phyloP scores from a whole-genome alignment of 1,139 yeast species.

The Magnusiomyces sp. region DNA sequence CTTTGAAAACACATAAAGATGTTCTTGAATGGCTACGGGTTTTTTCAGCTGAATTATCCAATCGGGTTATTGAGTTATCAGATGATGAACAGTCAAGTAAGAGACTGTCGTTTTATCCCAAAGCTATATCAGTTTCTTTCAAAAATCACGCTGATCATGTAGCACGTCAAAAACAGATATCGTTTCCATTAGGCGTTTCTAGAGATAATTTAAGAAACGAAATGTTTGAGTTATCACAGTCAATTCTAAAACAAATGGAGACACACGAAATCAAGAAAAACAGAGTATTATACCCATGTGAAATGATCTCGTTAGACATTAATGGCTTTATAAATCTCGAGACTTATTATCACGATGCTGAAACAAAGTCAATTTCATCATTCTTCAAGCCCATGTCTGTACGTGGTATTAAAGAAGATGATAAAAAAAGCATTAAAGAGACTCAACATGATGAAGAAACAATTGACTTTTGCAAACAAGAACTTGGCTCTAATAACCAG shows the following conservation, averaged over 20 bases:
- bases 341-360: neutral
- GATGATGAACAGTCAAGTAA: constrained; percentile 43
- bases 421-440: neutral
- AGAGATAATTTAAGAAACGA: constrained; percentile 21
- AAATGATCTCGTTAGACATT: constrained; percentile 16
- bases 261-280: constrained; percentile 11
- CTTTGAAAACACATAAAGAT: constrained; percentile 49
- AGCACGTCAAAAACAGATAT: constrained; percentile 19
- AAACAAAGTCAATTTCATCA: neutral
- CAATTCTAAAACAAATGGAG: constrained; percentile 23
- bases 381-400: constrained; percentile 6
- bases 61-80: constrained; percentile 63
- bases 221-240: constrained; percentile 22
- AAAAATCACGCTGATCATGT: constrained; percentile 5
- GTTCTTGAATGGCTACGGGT: constrained; percentile 75
- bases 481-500: neutral
- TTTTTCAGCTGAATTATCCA: constrained; percentile 68
- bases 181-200: constrained; percentile 15
- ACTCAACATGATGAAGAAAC: neutral
- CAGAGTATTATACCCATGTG: constrained; percentile 17
- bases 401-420: neutral
- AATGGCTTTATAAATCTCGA: constrained; percentile 1
- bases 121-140: constrained; percentile 28
- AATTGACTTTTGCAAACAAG: neutral
- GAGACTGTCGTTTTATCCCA: constrained; percentile 24